Evolutionary conservation across 2,329 filamentous ascomycete genomes (phyloP), one percentile per base, ranked within the genome.

Genomic region (Colletotrichum karsti): DNA sequence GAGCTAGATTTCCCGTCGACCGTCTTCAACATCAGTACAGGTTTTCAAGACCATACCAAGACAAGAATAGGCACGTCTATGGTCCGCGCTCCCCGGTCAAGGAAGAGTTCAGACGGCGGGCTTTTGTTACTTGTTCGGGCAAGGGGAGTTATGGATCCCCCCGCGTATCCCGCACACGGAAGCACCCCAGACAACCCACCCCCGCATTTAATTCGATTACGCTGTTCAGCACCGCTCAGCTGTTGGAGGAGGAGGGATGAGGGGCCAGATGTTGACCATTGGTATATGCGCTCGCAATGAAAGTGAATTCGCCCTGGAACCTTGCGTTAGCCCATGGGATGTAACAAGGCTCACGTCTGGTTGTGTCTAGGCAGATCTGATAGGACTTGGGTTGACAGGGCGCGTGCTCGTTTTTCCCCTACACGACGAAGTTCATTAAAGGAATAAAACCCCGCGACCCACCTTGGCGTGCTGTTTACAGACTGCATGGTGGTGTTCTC

Each of bases 151-250:
- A 22, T 30, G 30, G 18, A 35, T 35, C 35, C 41, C 39, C 39
- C 51, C 26, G 37, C 18, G 39, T 33, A 55, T 56, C 58, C 35
- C 35, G 46, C 26, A 18, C 33, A 5, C 50, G 37, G 39, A 20
- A 56, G 50, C 44, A 50, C 51, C 60, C 60, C 60, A 58, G 60
- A 63, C 53, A 63, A 63, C 22, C 60, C 51, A 63, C 60, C 60
- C 60, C 60, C 60, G 60, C 60, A 63, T 41, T 39, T 18, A 10
- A 9, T 30, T 44, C 48, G 10, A 53, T 24, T 46, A 37, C 39
- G 39, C 20, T 63, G 22, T 48, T 39, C 22, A 30, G 33, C 3
- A 26, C 20, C 9, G 46, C 28, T 48, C 39, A 58, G 26, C 39
- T 33, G 12, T 13, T 24, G 41, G 30, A n/a, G 9, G 22, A n/a